Evolutionary conservation across 2,329 filamentous ascomycete genomes (phyloP).

Genomic region (Pseudogymnoascus sp.): DNA sequence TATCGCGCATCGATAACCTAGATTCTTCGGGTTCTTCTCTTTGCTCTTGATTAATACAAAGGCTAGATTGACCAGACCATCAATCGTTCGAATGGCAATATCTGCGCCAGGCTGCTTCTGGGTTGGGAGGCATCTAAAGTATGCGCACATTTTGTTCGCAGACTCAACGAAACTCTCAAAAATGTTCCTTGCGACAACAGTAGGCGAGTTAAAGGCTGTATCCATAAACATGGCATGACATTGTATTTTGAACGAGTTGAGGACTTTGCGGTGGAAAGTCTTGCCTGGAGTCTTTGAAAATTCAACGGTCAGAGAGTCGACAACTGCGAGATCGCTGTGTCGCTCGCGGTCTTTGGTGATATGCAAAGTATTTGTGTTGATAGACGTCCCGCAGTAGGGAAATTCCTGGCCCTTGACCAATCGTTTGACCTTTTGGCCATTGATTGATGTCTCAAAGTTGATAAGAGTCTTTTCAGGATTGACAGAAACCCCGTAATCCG

Average conservation of each 20-base stretch:
- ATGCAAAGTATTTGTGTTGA: constrained; percentile 68
- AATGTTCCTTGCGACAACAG: constrained; percentile 66
- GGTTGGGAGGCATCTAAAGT: constrained; percentile 50
- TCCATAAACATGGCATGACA: constrained; percentile 80
- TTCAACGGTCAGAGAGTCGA: constrained; percentile 73
- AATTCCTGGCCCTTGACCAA: constrained; percentile 47
- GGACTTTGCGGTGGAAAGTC: constrained; percentile 70
- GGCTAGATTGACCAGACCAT: constrained; percentile 20
- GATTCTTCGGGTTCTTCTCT: constrained; percentile 13
- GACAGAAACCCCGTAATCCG: constrained; percentile 72
- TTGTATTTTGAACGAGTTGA: constrained; percentile 75
- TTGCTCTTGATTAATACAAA: constrained; percentile 24
- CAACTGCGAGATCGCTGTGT: constrained; percentile 43
- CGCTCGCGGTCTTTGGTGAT: constrained; percentile 61
- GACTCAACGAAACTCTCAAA: constrained; percentile 68
- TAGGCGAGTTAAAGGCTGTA: constrained; percentile 63
- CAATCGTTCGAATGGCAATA: constrained; percentile 43
- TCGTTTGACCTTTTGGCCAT: constrained; percentile 44
- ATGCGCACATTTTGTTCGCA: constrained; percentile 66
- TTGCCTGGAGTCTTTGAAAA: constrained; percentile 63
- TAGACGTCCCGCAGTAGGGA: constrained; percentile 78
- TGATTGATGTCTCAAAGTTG: constrained; percentile 66
- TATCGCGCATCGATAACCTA: neutral
- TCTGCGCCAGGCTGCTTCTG: constrained; percentile 47
- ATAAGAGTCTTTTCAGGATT: constrained; percentile 71